These are phyloP conservation scores for Zostera marina DNA, from an alignment of 116 monocot species.

Conservation along the genomic window DNA sequence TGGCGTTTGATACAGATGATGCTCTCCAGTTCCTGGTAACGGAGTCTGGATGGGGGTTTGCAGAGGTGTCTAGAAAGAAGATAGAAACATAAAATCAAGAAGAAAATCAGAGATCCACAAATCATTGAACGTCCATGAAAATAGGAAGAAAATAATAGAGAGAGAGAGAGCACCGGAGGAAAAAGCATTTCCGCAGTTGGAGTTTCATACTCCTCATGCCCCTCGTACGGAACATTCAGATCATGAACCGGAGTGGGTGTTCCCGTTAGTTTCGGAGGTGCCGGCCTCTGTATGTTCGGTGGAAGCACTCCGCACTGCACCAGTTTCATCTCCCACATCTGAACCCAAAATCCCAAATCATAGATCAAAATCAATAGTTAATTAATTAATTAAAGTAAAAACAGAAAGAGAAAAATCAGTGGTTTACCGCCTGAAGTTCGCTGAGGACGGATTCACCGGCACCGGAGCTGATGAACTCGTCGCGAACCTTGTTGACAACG, in stretches of 20 bases:
- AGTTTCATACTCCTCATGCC: conserved; percentile 91
- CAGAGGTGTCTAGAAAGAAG: conserved; percentile 29
- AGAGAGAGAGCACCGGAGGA: conserved; percentile 50
- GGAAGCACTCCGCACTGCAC: conserved; percentile 60
- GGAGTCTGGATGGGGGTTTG: conserved; percentile 76
- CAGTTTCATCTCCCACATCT: conserved; percentile 98
- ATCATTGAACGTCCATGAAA: not conserved
- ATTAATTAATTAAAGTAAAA: not conserved
- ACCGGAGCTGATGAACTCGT: conserved; percentile 39
- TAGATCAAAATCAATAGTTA: not conserved
- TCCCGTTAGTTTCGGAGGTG: conserved; percentile 21
- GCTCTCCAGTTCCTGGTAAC: conserved; percentile 44
- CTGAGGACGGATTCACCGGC: conserved; percentile 40
- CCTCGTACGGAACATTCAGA: conserved; percentile 89
- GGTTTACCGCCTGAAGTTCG: conserved; percentile 55
- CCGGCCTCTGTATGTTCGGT: conserved; percentile 32
- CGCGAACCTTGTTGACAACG: conserved; percentile 65
- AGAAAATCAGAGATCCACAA: not conserved
- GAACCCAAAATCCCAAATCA: conserved; percentile 3
- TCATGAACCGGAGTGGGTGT: conserved; percentile 66
- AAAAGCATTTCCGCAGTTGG: conserved; percentile 98
- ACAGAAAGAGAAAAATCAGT: not conserved
- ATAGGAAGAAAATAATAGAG: not conserved
- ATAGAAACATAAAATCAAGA: not conserved
- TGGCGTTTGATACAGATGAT: conserved; percentile 52